phyloP scores from a whole-genome alignment of 352 stramenopile species.

The Blastocystis hominis region DNA sequence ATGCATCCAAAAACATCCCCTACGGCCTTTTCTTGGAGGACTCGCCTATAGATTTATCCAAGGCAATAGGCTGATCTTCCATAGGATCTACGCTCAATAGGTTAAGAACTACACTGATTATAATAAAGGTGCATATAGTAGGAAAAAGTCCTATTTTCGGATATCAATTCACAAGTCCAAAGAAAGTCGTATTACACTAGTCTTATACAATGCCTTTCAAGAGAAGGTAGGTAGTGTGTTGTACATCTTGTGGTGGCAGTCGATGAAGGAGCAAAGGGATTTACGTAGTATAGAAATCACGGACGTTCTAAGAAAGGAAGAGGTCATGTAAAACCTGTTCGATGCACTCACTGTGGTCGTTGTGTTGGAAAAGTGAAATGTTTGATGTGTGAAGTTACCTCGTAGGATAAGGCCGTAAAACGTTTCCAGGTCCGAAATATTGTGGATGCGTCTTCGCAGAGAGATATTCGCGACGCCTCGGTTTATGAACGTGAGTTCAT shows the following conservation, averaged over 20 bases:
- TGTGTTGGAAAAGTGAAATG: slow-evolving; percentile 5
- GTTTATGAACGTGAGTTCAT: slow-evolving; percentile 76
- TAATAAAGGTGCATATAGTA: background rate
- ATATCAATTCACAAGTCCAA: background rate
- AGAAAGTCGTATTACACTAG: background rate
- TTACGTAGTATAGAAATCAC: slow-evolving; percentile 40
- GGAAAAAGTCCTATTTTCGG: background rate
- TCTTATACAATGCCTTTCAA: slow-evolving; percentile 50
- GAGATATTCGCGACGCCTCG: slow-evolving; percentile 93
- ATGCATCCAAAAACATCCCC: background rate
- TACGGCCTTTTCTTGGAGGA: background rate
- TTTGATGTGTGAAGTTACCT: background rate
- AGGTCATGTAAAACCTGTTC: slow-evolving; percentile 51
- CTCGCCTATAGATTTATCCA: background rate
- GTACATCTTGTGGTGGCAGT: too few relatives aligned
- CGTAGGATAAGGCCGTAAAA: slow-evolving; percentile 81
- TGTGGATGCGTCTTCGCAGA: slow-evolving; percentile 86
- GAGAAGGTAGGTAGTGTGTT: slow-evolving; percentile 16
- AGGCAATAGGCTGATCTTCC: background rate
- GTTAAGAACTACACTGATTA: background rate
- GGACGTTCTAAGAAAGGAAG: slow-evolving; percentile 57
- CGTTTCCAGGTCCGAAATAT: slow-evolving; percentile 73
- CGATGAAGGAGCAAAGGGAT: background rate
- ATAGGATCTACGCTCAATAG: background rate
- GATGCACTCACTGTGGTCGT: slow-evolving; percentile 50